These are phyloP conservation scores for Candida dubliniensis DNA, from an alignment of 1,139 yeast genomes.

Conservation along the genomic window DNA sequence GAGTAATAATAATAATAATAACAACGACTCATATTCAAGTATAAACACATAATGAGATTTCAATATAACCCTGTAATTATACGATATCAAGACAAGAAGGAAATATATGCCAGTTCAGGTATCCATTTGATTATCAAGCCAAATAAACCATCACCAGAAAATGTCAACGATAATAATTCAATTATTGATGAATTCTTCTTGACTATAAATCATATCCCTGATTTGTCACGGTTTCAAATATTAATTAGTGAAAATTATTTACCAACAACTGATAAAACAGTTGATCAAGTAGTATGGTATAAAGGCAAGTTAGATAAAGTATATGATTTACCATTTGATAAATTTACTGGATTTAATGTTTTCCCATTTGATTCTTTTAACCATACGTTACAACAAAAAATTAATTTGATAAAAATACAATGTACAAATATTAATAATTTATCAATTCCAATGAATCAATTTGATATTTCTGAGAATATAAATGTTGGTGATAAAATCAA, in stretches of 20 bases:
- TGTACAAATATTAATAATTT: not conserved
- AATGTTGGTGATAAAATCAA: constrained; percentile 16
- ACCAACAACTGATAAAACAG: not conserved
- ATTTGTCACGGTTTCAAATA: constrained; percentile 16
- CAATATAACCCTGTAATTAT: constrained; percentile 27
- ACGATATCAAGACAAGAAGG: constrained; percentile 21
- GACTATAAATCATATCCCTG: constrained; percentile 21
- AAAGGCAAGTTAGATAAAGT: not conserved
- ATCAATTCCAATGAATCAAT: not conserved
- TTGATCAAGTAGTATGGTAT: constrained; percentile 8
- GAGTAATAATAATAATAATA: too few relatives aligned
- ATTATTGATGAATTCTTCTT: constrained; percentile 18
- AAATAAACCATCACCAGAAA: constrained; percentile 8
- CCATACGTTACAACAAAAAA: constrained; percentile 3
- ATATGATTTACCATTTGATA: constrained; percentile 16
- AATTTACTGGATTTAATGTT: constrained; percentile 26
- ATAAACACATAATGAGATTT: not conserved
- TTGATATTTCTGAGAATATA: not conserved
- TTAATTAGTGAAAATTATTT: constrained; percentile 17
- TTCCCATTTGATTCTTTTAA: constrained; percentile 24
- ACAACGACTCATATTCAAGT: too few relatives aligned
- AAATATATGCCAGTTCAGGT: constrained; percentile 28
- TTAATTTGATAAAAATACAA: not conserved
- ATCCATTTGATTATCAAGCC: constrained; percentile 21
- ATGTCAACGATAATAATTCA: constrained; percentile 5